Evolutionary conservation across 169 alveolate genomes (phyloP), one percentile per base, ranked within the genome.

Genomic region (Plasmodium knowlesi): DNA sequence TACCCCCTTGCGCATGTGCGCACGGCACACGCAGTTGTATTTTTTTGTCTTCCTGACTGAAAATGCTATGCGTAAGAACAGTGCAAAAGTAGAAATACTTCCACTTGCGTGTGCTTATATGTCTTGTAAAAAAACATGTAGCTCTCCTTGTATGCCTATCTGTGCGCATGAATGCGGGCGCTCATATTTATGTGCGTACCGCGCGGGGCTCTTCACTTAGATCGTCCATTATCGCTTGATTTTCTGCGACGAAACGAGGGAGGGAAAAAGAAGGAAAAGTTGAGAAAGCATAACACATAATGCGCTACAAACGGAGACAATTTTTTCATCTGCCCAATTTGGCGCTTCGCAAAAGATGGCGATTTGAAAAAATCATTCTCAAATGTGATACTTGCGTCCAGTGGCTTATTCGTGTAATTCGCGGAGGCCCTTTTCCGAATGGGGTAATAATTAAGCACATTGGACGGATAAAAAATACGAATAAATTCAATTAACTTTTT

Each of bases 391-490:
- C 95, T 72, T 43, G 90, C 53, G 39, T 81, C 50, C 74, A 90
- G 53, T 43, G 73, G 67, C 25, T 25, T 80, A 54, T 82, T 82
- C 22, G 95, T 90, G 39, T 90, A 90, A 16, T 41, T 34, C n/a
- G 92, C 71, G 8, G 30, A 22, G 25, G 28, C 32, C 57, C 54
- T 90, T n/a, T 81, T 82, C 73, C 72, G 73, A 78, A 76, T 88
- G 28, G 95, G 91, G 25, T 90, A 50, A 34, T 81, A 80, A 81
- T 46, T 61, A 67, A 90, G 57, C 37, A 82, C 76, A 79, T 73
- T 90, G 37, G 91, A 32, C 19, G 95, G 95, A 61, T 25, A 90
- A 90, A 90, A 90, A 34, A 90, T 90, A 54, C 95, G 79, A 32
- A 90, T 90, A 71, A 90, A 82, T 80, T 90, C 95, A 80, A 90